Evolutionary conservation across 1,284 basidiomycete species (phyloP).

Genomic region (Fomes fomentarius): DNA sequence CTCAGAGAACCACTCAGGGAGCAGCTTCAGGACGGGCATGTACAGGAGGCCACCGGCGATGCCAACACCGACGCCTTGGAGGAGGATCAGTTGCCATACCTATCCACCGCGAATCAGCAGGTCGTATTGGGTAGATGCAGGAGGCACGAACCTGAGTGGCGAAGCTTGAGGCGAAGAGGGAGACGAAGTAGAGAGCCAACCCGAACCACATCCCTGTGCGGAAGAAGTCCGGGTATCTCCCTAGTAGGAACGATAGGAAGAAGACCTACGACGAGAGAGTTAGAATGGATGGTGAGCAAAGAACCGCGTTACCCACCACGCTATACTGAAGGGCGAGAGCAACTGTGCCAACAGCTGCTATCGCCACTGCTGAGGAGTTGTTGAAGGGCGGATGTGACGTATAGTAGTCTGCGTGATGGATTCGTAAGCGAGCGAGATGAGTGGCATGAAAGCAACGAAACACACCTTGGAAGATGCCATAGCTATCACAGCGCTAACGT

Average conservation of each 20-base stretch:
- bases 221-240: constrained; percentile 29
- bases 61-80: constrained; percentile 32
- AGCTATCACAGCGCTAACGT: constrained; percentile 13
- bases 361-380: constrained; percentile 18
- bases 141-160: constrained; percentile 22
- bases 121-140: background rate
- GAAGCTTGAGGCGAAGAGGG: constrained; percentile 31
- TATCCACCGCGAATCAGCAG: background rate
- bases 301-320: constrained; percentile 20
- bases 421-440: background rate
- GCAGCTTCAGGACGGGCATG: constrained; percentile 28
- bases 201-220: constrained; percentile 28
- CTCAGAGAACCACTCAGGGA: constrained; percentile 28
- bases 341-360: constrained; percentile 22
- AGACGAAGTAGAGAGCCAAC: constrained; percentile 23
- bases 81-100: constrained; percentile 31
- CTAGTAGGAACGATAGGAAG: constrained; percentile 25
- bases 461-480: constrained; percentile 29
- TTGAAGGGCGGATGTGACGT: constrained; percentile 25
- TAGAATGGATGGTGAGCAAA: no score
- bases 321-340: constrained; percentile 25
- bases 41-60: constrained; percentile 29
- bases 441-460: no score
- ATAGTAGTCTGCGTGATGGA: constrained; percentile 24
- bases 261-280: constrained; percentile 22